These are phyloP conservation scores for Amaranthus cruentus DNA, from an alignment of 148 eudicot genomes.

Conservation along the genomic window DNA sequence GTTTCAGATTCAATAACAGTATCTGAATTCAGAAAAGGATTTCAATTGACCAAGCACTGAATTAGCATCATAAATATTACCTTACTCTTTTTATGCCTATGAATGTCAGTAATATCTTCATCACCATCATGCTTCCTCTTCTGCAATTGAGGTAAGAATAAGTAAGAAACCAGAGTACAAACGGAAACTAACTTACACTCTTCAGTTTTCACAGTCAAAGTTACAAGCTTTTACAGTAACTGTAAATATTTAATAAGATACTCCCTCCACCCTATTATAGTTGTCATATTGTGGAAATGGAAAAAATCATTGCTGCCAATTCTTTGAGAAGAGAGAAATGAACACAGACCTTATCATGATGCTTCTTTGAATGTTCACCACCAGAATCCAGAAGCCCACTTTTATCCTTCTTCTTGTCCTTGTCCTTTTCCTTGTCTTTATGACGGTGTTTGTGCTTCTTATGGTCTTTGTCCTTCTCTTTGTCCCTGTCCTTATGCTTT, in stretches of 20 bases:
- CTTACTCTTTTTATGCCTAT: conserved; percentile 89
- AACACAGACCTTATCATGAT: conserved; percentile 75
- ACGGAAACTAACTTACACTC: not conserved
- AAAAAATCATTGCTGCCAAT: not conserved
- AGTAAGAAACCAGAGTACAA: not conserved
- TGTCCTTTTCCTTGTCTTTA: conserved; percentile 90
- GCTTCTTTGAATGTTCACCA: conserved; percentile 70
- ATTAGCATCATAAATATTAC: conserved; percentile 34
- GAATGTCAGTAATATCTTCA: conserved; percentile 65
- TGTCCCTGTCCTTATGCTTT: conserved; percentile 80
- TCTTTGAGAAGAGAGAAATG: conserved; percentile 6
- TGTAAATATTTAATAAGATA: not conserved
- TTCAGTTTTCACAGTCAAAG: no score
- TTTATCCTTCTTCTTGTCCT: conserved; percentile 83
- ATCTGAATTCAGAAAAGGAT: not conserved
- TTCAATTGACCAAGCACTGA: not conserved
- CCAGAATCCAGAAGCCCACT: conserved; percentile 68
- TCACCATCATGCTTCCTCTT: conserved; percentile 94
- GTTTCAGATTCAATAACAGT: conserved; percentile 4
- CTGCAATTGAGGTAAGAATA: conserved; percentile 37
- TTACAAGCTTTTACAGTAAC: no score
- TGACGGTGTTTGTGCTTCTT: conserved; percentile 95
- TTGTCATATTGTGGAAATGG: not conserved
- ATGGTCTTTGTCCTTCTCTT: conserved; percentile 88
- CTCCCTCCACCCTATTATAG: not conserved